Percentiles rank a stretch among this genome's conserved stretches.
These are phyloP conservation scores for Hypoxylon crocopeplum DNA, from an alignment of 495 filamentous ascomycete genomes.

Conservation along the genomic window DNA sequence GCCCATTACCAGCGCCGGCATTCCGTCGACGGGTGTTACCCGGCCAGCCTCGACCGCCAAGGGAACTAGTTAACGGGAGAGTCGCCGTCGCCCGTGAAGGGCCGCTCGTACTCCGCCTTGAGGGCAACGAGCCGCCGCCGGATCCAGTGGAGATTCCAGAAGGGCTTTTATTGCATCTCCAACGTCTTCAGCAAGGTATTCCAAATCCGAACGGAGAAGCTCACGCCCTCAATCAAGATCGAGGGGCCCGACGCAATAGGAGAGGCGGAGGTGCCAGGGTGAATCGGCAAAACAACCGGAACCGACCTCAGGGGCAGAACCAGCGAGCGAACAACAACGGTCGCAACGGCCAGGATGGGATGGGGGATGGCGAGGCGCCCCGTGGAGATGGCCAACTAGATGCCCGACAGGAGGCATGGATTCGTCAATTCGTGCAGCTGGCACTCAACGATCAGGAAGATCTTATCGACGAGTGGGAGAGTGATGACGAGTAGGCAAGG, in stretches of 20 bases:
- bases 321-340: constrained; percentile 29
- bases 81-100: constrained; percentile 58
- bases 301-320: constrained; percentile 36
- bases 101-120: constrained; percentile 61
- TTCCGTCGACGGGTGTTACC: constrained; percentile 25
- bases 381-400: constrained; percentile 32
- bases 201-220: constrained; percentile 19
- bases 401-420: constrained; percentile 53
- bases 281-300: constrained; percentile 37
- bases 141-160: constrained; percentile 16
- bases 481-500: constrained; percentile 43
- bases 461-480: constrained; percentile 44
- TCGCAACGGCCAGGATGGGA: constrained; percentile 30
- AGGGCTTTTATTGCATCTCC: background rate
- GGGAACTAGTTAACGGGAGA: constrained; percentile 34
- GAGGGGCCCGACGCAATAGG: constrained; percentile 33
- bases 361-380: constrained; percentile 22
- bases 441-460: constrained; percentile 62
- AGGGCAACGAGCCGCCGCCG: constrained; percentile 33
- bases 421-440: constrained; percentile 60
- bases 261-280: constrained; percentile 29
- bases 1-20: constrained; percentile 15
- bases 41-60: constrained; percentile 30
- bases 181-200: constrained; percentile 37
- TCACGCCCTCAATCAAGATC: constrained; percentile 18